Conservation (phyloP, 1,284 basidiomycete species). For the Apiotrichum domesticum region DNA sequence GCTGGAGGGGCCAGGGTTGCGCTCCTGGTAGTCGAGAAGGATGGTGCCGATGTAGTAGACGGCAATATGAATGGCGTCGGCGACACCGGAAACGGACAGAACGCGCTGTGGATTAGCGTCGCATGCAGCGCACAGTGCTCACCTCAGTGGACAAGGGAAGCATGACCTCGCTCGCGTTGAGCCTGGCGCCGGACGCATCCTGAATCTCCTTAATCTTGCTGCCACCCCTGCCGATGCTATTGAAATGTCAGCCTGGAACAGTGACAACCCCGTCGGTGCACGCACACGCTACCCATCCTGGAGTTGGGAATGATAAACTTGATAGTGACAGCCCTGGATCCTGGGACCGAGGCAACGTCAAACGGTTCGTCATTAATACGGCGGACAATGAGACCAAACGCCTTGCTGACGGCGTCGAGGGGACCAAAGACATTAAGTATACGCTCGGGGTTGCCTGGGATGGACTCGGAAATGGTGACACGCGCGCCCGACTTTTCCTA, state of each 20-base stretch:
- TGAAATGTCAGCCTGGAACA: not conserved
- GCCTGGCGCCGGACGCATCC: conserved; percentile 89
- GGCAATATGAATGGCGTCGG: conserved; percentile 99
- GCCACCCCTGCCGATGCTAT: conserved; percentile 84
- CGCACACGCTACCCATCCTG: conserved; percentile 89
- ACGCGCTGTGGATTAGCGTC: conserved; percentile 60
- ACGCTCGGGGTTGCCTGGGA: conserved; percentile 94
- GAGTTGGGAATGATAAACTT: conserved; percentile 99
- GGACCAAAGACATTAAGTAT: conserved; percentile 95
- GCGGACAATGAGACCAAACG: conserved; percentile 96
- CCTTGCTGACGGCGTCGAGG: conserved; percentile 98
- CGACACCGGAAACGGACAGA: conserved; percentile 93
- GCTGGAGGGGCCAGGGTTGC: conserved; percentile 42
- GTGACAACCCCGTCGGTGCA: conserved; percentile 21
- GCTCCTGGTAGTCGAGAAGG: conserved; percentile 89
- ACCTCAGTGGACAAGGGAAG: conserved; percentile 91
- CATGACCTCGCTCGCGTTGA: conserved; percentile 98
- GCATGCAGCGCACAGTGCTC: conserved; percentile 44
- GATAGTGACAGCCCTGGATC: conserved; percentile 96
- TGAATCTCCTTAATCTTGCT: conserved; percentile 99
- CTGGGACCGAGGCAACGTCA: conserved; percentile 93
- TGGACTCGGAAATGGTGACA: conserved; percentile 92
- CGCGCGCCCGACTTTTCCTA: conserved; percentile 88
- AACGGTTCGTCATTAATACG: conserved; percentile 99
- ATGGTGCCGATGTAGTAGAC: conserved; percentile 99